Evolutionary conservation across 805 yeast species (phyloP), one percentile per base, ranked within the genome.

Genomic region (Candida parachauliodes): DNA sequence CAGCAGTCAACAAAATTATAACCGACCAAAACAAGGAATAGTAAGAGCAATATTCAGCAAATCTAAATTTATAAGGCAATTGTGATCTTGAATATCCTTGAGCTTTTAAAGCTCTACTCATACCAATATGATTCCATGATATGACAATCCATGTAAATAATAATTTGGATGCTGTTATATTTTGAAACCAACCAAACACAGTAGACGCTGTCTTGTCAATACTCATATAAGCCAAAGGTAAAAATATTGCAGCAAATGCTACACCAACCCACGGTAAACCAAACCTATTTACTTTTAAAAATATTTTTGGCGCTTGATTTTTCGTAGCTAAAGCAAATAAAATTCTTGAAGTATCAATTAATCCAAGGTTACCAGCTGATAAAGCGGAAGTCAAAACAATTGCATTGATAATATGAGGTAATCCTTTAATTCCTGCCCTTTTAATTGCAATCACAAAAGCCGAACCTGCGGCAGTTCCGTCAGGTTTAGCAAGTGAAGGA

Each of bases 141-240:
- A 85, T 82, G 34, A 84, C 73, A 31, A 79, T 68, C 89, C 91
- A 85, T 36, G 86, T 80, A 48, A 84, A 57, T 40, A 84, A 66
- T 45, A 89, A 88, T 39, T 82, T 77, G 47, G 83, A 79, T 14
- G 91, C 77, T 29, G 82, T 88, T 40, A 82, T 82, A 48, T 82
- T 84, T 42, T 83, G 86, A 48, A 85, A 81, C 57, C 82, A 82
- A 32, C 57, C 64, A 65, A 85, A 84, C 24, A 83, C 69, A 16
- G 70, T 71, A 15, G 76, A 63, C 0, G 89, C 68, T 5, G 72
- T 60, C 5, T 76, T 60, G 2, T 83, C 68, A 24, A 75, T 77
- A 34, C 79, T 76, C 88, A 85, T 80, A 60, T 67, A 85, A 3
- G 87, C 88, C 51, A 85, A 68, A 33, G 73, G 64, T 49, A 82